A percentile compares a stretch with the other conserved stretches of the same genome.
Conservation (phyloP, 345 rosid species). For the Sonneratia caseolaris region DNA sequence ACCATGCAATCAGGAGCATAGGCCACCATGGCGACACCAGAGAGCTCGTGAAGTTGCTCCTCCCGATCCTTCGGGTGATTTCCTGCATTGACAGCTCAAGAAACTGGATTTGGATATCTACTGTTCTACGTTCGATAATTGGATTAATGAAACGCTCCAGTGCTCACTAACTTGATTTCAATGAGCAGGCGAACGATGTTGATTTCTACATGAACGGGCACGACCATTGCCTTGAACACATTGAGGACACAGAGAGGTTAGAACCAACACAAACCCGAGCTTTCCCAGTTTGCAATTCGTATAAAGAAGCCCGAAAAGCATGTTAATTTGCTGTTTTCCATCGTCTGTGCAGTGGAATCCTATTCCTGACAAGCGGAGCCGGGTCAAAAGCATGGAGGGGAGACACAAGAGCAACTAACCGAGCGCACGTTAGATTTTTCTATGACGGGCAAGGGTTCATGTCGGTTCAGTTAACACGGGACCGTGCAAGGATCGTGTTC, state of each 20-base stretch:
- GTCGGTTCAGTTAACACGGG: slow-evolving; percentile 35
- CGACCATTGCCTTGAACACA: slow-evolving; percentile 56
- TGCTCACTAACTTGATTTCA: too few relatives aligned
- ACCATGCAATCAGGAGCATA: slow-evolving; percentile 59
- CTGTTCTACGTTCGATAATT: too few relatives aligned
- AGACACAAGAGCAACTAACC: slow-evolving; percentile 24
- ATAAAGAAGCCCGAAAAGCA: not conserved
- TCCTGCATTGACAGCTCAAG: not conserved
- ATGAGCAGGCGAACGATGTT: slow-evolving; percentile 34
- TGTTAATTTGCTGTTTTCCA: not conserved
- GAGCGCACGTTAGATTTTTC: slow-evolving; percentile 30
- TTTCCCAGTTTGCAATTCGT: not conserved
- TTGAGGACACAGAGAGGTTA: slow-evolving; percentile 30
- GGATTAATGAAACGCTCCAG: not conserved
- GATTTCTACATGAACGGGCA: slow-evolving; percentile 53
- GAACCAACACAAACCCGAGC: not conserved
- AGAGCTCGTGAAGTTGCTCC: slow-evolving; percentile 41
- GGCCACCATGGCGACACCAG: slow-evolving; percentile 60
- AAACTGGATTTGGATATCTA: not conserved
- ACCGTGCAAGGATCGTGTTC: slow-evolving; percentile 34
- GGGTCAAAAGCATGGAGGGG: slow-evolving; percentile 73
- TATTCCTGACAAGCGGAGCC: slow-evolving; percentile 64
- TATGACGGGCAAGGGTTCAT: slow-evolving; percentile 61
- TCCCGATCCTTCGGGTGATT: slow-evolving; percentile 44
- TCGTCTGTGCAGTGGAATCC: slow-evolving; percentile 15